Evolutionary conservation across 176 grass and related monocot species (phyloP).

Genomic region (Saccharum spontaneum): DNA sequence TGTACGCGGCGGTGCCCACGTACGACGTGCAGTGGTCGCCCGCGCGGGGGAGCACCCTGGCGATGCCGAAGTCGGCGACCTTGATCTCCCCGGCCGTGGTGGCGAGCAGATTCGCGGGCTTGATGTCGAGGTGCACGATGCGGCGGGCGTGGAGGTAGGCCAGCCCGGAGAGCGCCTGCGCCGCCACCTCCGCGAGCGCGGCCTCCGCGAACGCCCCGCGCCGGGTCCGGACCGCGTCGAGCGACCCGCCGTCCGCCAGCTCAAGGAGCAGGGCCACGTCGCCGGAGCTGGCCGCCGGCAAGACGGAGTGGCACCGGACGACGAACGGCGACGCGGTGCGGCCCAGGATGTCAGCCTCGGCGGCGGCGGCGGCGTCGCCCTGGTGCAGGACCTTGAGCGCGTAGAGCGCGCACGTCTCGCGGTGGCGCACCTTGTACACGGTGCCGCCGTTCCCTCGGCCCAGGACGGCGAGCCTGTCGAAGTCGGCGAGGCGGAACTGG

Average conservation of each 20-base stretch:
- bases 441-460: conserved; percentile 56
- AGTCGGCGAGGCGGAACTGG: conserved; percentile 47
- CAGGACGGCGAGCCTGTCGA: conserved; percentile 46
- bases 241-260: conserved; percentile 47
- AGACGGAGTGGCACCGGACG: conserved; percentile 48
- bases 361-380: conserved; percentile 3
- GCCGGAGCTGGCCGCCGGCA: conserved; percentile 18
- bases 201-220: conserved; percentile 42
- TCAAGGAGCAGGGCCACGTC: conserved; percentile 52
- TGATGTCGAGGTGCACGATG: conserved; percentile 51
- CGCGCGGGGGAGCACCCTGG: conserved; percentile 37
- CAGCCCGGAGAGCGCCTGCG: conserved; percentile 44
- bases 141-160: conserved; percentile 49
- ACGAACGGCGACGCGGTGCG: conserved; percentile 42
- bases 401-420: conserved; percentile 43
- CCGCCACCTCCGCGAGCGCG: conserved; percentile 49
- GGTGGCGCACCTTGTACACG: conserved; percentile 62
- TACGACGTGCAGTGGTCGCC: conserved; percentile 46
- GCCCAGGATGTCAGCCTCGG: conserved; percentile 35
- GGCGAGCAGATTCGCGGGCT: conserved; percentile 47
- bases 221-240: conserved; percentile 13
- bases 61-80: conserved; percentile 61
- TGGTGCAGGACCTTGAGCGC: conserved; percentile 51
- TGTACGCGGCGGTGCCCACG: conserved; percentile 50
- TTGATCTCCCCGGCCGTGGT: conserved; percentile 40